phyloP scores from a whole-genome alignment of 305 asterid species.

The Solanum hybrid region DNA sequence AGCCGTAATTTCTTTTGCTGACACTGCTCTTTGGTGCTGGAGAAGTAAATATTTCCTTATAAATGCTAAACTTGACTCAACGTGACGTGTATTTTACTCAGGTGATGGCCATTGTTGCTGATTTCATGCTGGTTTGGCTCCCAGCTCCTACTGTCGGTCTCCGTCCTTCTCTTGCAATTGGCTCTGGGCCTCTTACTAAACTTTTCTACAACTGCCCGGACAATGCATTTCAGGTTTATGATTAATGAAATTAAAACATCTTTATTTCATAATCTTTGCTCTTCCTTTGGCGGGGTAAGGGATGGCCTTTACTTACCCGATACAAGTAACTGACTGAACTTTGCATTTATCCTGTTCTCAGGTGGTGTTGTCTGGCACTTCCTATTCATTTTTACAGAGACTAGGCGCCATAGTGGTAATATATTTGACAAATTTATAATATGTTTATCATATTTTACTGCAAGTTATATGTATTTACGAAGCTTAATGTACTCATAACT shows the following conservation, averaged over 20 bases:
- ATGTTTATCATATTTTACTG: background rate
- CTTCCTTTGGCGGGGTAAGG: background rate
- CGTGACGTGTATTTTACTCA: constrained; percentile 19
- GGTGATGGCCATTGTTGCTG: constrained; percentile 96
- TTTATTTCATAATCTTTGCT: background rate
- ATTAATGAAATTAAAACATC: background rate
- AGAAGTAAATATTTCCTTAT: background rate
- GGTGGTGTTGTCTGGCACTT: constrained; percentile 87
- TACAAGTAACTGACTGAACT: background rate
- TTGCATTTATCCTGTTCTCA: constrained; percentile 17
- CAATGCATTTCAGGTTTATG: constrained; percentile 82
- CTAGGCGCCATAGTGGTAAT: constrained; percentile 77
- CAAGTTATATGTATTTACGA: background rate
- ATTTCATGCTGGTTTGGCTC: constrained; percentile 97
- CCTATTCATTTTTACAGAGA: constrained; percentile 73
- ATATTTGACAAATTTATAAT: background rate
- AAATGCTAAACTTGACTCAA: background rate
- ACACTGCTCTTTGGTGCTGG: background rate
- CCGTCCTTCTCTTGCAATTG: constrained; percentile 51
- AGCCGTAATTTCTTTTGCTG: background rate
- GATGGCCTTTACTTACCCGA: background rate
- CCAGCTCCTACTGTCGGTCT: constrained; percentile 95
- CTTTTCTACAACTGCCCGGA: constrained; percentile 89
- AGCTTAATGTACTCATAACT: constrained; percentile 10
- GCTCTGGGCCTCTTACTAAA: constrained; percentile 57